Evolutionary conservation across 1,139 yeast genomes (phyloP).

Genomic region (Scheffersomyces lignicola): DNA sequence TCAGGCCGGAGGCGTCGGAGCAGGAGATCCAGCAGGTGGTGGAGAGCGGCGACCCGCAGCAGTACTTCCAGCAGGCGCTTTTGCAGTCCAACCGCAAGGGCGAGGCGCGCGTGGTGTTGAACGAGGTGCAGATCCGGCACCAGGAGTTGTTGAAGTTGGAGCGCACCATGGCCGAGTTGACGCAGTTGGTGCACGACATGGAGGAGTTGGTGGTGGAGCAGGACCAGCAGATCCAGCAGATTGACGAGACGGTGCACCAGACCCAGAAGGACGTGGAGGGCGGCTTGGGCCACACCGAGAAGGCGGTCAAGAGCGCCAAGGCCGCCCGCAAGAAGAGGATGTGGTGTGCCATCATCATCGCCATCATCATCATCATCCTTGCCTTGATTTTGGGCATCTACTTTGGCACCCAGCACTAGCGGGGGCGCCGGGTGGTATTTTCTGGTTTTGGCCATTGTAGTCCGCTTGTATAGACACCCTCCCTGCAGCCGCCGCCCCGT

Average conservation of each 20-base stretch:
- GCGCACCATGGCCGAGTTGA: conserved; percentile 92
- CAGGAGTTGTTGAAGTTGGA: conserved; percentile 93
- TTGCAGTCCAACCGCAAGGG: conserved; percentile 93
- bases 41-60: conserved; percentile 76
- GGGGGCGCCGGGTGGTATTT: too few relatives aligned
- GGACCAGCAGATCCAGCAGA: conserved; percentile 82
- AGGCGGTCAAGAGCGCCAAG: conserved; percentile 86
- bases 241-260: conserved; percentile 74
- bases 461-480: too few relatives aligned
- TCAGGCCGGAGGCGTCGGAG: conserved; percentile 89
- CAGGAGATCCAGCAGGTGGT: conserved; percentile 82
- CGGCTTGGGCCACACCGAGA: conserved; percentile 92
- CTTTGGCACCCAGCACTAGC: conserved; percentile 28
- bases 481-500: too few relatives aligned
- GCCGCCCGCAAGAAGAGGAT: conserved; percentile 90
- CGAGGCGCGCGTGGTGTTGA: conserved; percentile 92
- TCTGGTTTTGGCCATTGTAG: too few relatives aligned
- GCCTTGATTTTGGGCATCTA: conserved; percentile 63
- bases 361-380: conserved; percentile 59
- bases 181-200: conserved; percentile 94
- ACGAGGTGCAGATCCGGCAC: conserved; percentile 96
- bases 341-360: conserved; percentile 75
- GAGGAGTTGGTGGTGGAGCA: conserved; percentile 96
- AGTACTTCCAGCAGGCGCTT: conserved; percentile 91
- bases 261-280: conserved; percentile 92